These are phyloP conservation scores for Cystobasidium slooffiae DNA, from an alignment of 1,284 basidiomycete genomes.

Conservation along the genomic window DNA sequence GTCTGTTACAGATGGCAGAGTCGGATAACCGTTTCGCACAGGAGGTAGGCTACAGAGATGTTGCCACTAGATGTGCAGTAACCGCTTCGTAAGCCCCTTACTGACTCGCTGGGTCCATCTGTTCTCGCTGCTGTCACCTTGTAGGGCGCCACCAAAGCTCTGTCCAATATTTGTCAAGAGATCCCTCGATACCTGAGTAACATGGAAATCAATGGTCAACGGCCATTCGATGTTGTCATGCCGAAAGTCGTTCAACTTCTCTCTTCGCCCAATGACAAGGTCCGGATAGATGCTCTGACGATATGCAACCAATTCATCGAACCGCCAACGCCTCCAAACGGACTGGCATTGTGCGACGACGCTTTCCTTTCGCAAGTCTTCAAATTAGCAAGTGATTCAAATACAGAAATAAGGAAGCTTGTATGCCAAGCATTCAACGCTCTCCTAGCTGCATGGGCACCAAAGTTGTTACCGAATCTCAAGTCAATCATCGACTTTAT, in stretches of 20 bases:
- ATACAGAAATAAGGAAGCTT: constrained; percentile 87
- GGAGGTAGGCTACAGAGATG: constrained; percentile 69
- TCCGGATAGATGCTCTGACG: constrained; percentile 90
- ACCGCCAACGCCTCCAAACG: constrained; percentile 59
- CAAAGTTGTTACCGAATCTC: constrained; percentile 97
- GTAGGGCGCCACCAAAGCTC: constrained; percentile 85
- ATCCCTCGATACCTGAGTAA: constrained; percentile 89
- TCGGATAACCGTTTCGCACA: constrained; percentile 72
- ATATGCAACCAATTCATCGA: constrained; percentile 89
- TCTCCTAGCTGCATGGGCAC: constrained; percentile 87
- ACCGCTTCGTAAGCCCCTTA: neutral
- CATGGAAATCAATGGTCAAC: constrained; percentile 81
- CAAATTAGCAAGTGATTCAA: constrained; percentile 90
- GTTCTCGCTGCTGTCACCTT: constrained; percentile 6
- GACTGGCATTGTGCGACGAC: constrained; percentile 72
- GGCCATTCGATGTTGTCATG: constrained; percentile 54
- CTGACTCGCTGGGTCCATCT: neutral
- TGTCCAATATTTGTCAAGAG: constrained; percentile 96
- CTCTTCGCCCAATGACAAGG: constrained; percentile 69
- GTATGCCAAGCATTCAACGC: constrained; percentile 96
- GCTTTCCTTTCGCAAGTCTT: constrained; percentile 89
- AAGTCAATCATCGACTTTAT: constrained; percentile 96
- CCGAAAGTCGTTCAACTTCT: constrained; percentile 70
- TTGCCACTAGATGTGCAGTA: neutral
- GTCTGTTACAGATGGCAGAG: constrained; percentile 77